Evolutionary conservation across 345 rosid species (phyloP).

Genomic region (Brassica nigra): DNA sequence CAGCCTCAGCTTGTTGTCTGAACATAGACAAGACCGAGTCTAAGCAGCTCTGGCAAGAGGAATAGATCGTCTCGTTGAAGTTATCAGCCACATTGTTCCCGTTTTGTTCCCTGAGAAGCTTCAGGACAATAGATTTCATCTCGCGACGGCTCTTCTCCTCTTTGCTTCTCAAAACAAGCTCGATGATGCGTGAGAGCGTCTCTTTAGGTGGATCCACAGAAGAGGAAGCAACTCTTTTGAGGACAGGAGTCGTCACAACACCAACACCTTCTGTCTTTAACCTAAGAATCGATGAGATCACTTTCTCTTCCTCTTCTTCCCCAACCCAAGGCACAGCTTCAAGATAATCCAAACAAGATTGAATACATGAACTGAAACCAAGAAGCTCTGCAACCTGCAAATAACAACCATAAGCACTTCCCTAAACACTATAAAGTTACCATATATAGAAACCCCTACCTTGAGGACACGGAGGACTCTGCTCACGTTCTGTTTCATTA

Average conservation of each 20-base stretch:
- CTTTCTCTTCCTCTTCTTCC: slow-evolving; percentile 94
- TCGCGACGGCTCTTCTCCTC: slow-evolving; percentile 92
- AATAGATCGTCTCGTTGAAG: slow-evolving; percentile 67
- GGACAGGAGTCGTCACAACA: slow-evolving; percentile 54
- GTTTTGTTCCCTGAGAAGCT: slow-evolving; percentile 84
- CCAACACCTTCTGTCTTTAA: slow-evolving; percentile 68
- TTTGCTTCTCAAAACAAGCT: slow-evolving; percentile 82
- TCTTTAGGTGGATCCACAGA: slow-evolving; percentile 60
- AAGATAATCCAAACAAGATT: slow-evolving; percentile 81
- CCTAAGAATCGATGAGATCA: slow-evolving; percentile 66
- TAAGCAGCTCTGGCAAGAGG: slow-evolving; percentile 68
- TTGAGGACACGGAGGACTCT: slow-evolving; percentile 86
- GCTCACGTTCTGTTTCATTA: slow-evolving; percentile 84
- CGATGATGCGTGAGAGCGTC: slow-evolving; percentile 78
- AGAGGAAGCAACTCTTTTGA: slow-evolving; percentile 74
- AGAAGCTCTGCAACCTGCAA: slow-evolving; percentile 76
- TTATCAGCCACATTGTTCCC: slow-evolving; percentile 56
- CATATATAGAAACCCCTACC: slow-evolving; percentile 11
- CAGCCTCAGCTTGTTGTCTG: slow-evolving; percentile 61
- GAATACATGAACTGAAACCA: slow-evolving; percentile 70
- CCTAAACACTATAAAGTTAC: neutral
- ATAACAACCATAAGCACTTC: neutral
- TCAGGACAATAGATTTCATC: slow-evolving; percentile 84
- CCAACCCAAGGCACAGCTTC: slow-evolving; percentile 99
- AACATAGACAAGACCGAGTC: slow-evolving; percentile 59